phyloP scores from a whole-genome alignment of 352 stramenopile species.

The Globisporangium heterothallicum region DNA sequence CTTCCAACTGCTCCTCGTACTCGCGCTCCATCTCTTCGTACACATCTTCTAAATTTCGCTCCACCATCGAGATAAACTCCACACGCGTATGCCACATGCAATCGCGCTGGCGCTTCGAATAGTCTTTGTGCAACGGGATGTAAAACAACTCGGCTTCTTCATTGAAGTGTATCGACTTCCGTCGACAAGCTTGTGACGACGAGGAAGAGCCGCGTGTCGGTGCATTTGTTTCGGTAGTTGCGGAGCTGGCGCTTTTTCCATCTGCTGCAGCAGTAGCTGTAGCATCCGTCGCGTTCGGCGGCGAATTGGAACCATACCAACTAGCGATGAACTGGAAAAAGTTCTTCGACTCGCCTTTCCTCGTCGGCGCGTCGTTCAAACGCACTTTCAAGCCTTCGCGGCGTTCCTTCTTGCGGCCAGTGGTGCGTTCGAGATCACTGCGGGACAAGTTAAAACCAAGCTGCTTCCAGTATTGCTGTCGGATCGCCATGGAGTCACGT shows the following conservation, averaged over 20 bases:
- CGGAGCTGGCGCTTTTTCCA: constrained; percentile 13
- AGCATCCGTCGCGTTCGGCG: constrained; percentile 14
- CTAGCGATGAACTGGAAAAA: constrained; percentile 82
- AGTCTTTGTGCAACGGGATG: constrained; percentile 78
- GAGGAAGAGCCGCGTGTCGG: neutral
- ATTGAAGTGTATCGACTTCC: constrained; percentile 55
- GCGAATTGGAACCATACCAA: constrained; percentile 50
- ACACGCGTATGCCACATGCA: constrained; percentile 80
- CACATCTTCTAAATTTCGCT: constrained; percentile 80
- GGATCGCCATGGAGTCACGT: constrained; percentile 79
- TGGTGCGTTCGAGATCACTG: constrained; percentile 79
- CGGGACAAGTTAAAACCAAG: constrained; percentile 74
- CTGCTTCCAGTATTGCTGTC: constrained; percentile 85
- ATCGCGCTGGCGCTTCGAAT: constrained; percentile 81
- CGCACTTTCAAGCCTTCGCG: constrained; percentile 69
- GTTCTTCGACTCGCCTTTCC: constrained; percentile 41
- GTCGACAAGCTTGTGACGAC: constrained; percentile 5
- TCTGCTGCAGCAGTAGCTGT: constrained; percentile 2
- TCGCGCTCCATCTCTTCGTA: constrained; percentile 87
- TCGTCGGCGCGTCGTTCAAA: constrained; percentile 54
- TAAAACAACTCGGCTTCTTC: constrained; percentile 85
- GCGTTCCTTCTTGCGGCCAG: constrained; percentile 50
- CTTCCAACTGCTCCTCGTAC: constrained; percentile 64
- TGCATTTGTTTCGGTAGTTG: neutral
- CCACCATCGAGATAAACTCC: constrained; percentile 87